Percentiles rank a stretch among this genome's conserved stretches.
These are phyloP conservation scores for Diplotaxis tenuifolia DNA, from an alignment of 345 rosid species.

Conservation along the genomic window DNA sequence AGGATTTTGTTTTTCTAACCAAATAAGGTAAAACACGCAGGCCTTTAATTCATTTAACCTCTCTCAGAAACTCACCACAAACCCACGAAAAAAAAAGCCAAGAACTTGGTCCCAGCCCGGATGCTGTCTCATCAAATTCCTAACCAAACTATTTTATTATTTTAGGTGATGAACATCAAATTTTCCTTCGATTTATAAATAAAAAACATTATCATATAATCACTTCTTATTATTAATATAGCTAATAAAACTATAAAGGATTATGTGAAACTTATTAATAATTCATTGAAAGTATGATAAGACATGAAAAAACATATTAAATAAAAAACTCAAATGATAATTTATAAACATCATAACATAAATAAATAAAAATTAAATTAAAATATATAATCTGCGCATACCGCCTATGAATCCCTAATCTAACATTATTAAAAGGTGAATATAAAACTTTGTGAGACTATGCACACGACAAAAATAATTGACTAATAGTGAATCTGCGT, in stretches of 20 bases:
- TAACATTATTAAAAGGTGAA: too few relatives aligned
- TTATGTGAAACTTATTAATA: neutral
- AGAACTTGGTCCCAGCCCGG: constrained; percentile 23
- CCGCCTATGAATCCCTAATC: too few relatives aligned
- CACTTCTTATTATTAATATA: too few relatives aligned
- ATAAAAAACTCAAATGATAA: too few relatives aligned
- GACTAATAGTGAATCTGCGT: too few relatives aligned
- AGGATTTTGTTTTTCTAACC: constrained; percentile 53
- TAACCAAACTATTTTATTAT: neutral
- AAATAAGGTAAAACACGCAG: constrained; percentile 39
- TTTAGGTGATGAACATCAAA: neutral
- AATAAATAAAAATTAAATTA: too few relatives aligned
- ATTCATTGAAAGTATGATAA: neutral
- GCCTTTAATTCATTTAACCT: constrained; percentile 21
- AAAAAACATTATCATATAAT: too few relatives aligned
- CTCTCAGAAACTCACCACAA: neutral
- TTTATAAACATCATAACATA: too few relatives aligned
- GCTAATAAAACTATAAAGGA: neutral
- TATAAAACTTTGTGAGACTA: too few relatives aligned
- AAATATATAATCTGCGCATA: too few relatives aligned
- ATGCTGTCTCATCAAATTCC: constrained; percentile 28
- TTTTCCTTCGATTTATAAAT: neutral
- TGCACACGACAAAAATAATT: too few relatives aligned
- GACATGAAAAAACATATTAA: neutral
- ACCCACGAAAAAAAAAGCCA: constrained; percentile 7